Conservation (phyloP, 352 stramenopile genomes). For the Globisporangium cylindrosporum region DNA sequence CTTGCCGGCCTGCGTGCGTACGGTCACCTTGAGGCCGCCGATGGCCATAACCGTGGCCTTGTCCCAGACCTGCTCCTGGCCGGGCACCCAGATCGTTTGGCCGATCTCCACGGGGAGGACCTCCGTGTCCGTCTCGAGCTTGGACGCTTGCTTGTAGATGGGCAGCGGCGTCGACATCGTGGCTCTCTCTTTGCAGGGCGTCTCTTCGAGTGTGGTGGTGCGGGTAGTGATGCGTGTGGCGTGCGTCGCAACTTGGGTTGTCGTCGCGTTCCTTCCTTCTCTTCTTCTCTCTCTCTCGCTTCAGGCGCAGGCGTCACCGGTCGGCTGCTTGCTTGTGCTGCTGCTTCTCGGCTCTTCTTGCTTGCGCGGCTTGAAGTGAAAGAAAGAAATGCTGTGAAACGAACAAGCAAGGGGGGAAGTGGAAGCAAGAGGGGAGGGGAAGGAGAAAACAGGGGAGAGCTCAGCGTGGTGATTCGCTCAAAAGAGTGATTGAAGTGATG, state of each 20-base stretch:
- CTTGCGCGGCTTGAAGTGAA: constrained; percentile 39
- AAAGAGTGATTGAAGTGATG: not conserved
- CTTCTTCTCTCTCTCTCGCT: constrained; percentile 9
- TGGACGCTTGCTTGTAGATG: constrained; percentile 67
- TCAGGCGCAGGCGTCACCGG: constrained; percentile 1
- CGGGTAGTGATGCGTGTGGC: not conserved
- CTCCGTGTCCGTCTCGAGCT: constrained; percentile 61
- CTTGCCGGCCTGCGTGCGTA: constrained; percentile 79
- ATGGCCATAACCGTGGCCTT: constrained; percentile 81
- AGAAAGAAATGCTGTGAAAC: constrained; percentile 22
- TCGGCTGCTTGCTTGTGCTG: constrained; percentile 3
- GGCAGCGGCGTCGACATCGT: constrained; percentile 66
- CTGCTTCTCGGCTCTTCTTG: not conserved
- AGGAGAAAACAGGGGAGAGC: not conserved
- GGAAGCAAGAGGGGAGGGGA: not conserved
- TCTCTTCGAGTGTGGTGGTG: not conserved
- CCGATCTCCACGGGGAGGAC: constrained; percentile 74
- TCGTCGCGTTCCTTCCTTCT: not conserved
- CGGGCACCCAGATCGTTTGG: constrained; percentile 73
- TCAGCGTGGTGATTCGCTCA: not conserved
- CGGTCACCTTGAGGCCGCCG: constrained; percentile 81
- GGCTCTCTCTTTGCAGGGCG: not conserved
- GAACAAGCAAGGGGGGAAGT: constrained; percentile 5
- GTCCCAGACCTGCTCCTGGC: constrained; percentile 74
- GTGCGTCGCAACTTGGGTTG: constrained; percentile 4